Evolutionary conservation across 2,329 filamentous ascomycete species (phyloP), one percentile per base, ranked within the genome.

Genomic region (Alternaria consortialis): DNA sequence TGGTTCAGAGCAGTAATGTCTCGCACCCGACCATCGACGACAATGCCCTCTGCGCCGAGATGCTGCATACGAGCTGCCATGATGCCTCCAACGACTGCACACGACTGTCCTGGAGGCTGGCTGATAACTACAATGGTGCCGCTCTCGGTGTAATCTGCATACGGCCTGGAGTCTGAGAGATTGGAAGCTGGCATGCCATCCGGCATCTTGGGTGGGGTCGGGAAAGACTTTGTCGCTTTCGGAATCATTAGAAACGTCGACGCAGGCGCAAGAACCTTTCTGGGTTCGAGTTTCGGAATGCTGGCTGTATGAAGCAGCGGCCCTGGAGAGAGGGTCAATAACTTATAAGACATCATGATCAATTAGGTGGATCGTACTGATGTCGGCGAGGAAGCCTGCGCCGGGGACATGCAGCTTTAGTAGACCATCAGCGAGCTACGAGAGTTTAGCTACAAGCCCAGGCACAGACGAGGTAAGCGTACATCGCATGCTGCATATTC

Each of bases 11-110:
- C 87, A 15, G 79, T 80, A 17, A 92, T 70, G 79, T 93, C 91
- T 62, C 91, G 83, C 6, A 90, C 86, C 39, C 90, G 81, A 1
- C 91, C 91, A 66, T 87, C 84, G 7, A 92, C 88, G n/a, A 93
- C 79, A 11, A 90, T 84, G 3, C 84, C 90, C 66, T 82, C 81
- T 17, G 86, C 86, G 13, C 86, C 85, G 11, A 89, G 82, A 13
- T 84, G 75, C 69, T 88, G 87, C 85, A 93, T 90, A 20, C 91
- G 83, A 31, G 86, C 81, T 5, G 89, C 91, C 85, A 93, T 91
- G 65, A 93, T 91, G 17, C 91, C 91, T n/a, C 91, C 91, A 6
- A 91, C 84, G 7, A 91, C 84, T 6, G 91, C 91, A 77, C 91
- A 92, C 53, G 83, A 84, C 74, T 92, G 90, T 1, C 82, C 84